Evolutionary conservation across 2,329 filamentous ascomycete species (phyloP), one percentile per base, ranked within the genome.

Genomic region (Xylariaceae sp.): DNA sequence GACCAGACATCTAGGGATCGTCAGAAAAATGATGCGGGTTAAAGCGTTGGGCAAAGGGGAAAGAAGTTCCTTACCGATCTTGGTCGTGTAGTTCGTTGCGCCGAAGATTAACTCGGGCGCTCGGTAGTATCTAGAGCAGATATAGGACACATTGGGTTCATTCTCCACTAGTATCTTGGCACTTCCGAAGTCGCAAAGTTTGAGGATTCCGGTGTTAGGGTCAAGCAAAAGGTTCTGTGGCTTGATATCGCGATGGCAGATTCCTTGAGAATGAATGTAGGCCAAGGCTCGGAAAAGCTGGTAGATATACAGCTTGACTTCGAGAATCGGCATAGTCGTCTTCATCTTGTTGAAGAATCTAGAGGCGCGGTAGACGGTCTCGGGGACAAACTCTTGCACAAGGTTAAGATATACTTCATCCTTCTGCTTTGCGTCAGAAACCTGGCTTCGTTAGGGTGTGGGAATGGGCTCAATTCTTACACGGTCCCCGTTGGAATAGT

Each of bases 321-420:
- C 94, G 69, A 99, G 85, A 69, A 93, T 96, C 13, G 94, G 94
- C 94, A 99, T 99, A 56, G 93, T 97, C 5, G 92, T 96, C 86
- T 97, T 99, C 88, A 97, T 88, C 82, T 99, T 99, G 83, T 95
- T 97, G 84, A 99, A 99, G 80, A 97, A 97, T 71, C 94, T 88
- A 65, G 94, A 97, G 49, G 94, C 94, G 72, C 94, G 88, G 77
- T 99, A 99, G 55, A 99, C 94, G 10, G 94, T 99, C 80, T 99
- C 94, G 54, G 94, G 94, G 53, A 99, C 94, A 71, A 92, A 99
- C 75, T 99, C 94, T 75, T 97, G 91, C 55, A 99, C 93, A 62
- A 99, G 84, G 73, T 99, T 99, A 67, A 99, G 87, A 76, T 97
- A 99, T 44, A 99, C 94, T 78, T 99, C 94, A 76, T 99, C 94